Evolutionary conservation across 1,284 basidiomycete genomes (phyloP).

Genomic region (Ganoderma boninense): DNA sequence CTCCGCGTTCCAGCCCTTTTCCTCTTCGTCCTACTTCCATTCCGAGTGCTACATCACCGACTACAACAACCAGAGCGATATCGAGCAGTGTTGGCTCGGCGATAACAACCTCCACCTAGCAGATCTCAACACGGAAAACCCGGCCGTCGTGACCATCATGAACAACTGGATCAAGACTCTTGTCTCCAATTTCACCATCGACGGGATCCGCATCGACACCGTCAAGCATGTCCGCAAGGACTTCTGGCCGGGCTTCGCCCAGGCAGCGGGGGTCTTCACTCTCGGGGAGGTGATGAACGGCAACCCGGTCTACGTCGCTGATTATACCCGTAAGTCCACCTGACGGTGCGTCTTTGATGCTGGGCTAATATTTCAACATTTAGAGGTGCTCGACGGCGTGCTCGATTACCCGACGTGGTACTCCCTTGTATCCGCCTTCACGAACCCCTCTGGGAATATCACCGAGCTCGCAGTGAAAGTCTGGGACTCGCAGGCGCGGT

Average conservation of each 20-base stretch:
- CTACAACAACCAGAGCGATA: conserved; percentile 62
- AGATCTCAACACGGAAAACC: conserved; percentile 77
- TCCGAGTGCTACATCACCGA: conserved; percentile 65
- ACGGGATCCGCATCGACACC: conserved; percentile 82
- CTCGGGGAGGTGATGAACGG: conserved; percentile 81
- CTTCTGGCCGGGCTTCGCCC: conserved; percentile 78
- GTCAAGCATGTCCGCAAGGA: conserved; percentile 67
- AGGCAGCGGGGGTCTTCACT: conserved; percentile 80
- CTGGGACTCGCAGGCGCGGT: conserved; percentile 58
- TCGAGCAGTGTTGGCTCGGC: conserved; percentile 81
- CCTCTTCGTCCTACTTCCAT: conserved; percentile 67
- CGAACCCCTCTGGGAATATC: conserved; percentile 64
- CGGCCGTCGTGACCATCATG: conserved; percentile 62
- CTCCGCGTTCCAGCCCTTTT: conserved; percentile 65
- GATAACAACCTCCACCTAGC: conserved; percentile 72
- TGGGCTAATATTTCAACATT: neutral
- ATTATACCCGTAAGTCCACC: conserved; percentile 35
- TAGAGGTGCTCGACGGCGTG: conserved; percentile 67
- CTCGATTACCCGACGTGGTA: conserved; percentile 80
- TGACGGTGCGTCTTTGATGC: conserved; percentile 19
- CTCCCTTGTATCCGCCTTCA: conserved; percentile 74
- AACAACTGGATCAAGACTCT: conserved; percentile 69
- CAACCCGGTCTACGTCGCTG: conserved; percentile 56
- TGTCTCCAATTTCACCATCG: conserved; percentile 70
- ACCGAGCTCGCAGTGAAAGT: conserved; percentile 64